phyloP scores from a whole-genome alignment of 1,284 basidiomycete species.

The Pterulicium gracile region DNA sequence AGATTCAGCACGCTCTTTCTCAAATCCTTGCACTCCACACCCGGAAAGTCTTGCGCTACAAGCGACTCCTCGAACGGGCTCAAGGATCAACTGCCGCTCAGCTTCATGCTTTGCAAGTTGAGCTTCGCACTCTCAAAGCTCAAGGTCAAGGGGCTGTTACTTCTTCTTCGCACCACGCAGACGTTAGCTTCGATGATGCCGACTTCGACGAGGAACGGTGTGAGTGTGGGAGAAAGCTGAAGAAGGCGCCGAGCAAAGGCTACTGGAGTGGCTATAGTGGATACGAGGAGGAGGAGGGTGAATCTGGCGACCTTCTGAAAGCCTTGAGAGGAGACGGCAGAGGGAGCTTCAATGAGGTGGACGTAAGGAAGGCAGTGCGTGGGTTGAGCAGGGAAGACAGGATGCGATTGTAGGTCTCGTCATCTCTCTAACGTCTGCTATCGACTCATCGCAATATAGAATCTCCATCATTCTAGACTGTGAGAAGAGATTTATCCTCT shows the following conservation, averaged over 20 bases:
- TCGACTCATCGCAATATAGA: constrained; percentile 24
- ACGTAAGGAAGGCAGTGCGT: constrained; percentile 53
- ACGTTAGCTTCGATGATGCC: constrained; percentile 10
- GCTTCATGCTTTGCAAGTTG: constrained; percentile 69
- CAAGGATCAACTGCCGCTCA: constrained; percentile 69
- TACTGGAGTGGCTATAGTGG: constrained; percentile 58
- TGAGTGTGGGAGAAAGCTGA: constrained; percentile 47
- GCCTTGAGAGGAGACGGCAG: constrained; percentile 40
- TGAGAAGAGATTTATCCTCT: constrained; percentile 17
- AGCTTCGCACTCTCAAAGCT: constrained; percentile 46
- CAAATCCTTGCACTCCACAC: constrained; percentile 48
- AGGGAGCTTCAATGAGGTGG: constrained; percentile 54
- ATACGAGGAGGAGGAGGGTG: constrained; percentile 26
- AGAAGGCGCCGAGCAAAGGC: constrained; percentile 20
- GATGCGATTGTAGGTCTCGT: constrained; percentile 52
- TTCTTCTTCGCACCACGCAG: constrained; percentile 15
- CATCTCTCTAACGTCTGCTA: constrained; percentile 6
- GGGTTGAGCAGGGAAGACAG: constrained; percentile 53
- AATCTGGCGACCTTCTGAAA: constrained; percentile 29
- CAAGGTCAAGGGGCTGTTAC: constrained; percentile 17
- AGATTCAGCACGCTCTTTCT: constrained; percentile 51
- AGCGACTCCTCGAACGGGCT: constrained; percentile 63
- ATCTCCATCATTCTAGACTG: constrained; percentile 52
- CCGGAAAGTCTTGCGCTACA: constrained; percentile 58
- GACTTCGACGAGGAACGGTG: constrained; percentile 32